These are phyloP conservation scores for Scheffersomyces lignicola DNA, from an alignment of 1,139 yeast genomes.

Conservation along the genomic window DNA sequence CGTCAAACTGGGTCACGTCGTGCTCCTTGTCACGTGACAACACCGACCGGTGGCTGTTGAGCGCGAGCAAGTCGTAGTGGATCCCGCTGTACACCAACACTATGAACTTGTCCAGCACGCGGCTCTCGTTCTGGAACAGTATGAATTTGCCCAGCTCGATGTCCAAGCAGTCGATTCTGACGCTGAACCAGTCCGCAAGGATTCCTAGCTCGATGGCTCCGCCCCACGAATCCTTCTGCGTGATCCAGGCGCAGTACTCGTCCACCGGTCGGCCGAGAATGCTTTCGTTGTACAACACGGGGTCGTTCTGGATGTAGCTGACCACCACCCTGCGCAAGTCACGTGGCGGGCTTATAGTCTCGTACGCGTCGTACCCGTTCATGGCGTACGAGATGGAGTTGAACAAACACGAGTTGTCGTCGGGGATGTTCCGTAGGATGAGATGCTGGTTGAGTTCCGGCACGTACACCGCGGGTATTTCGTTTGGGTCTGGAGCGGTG, in stretches of 20 bases:
- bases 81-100: slow-evolving; percentile 68
- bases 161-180: slow-evolving; percentile 64
- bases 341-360: slow-evolving; percentile 26
- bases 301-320: slow-evolving; percentile 42
- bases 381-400: slow-evolving; percentile 63
- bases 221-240: slow-evolving; percentile 70
- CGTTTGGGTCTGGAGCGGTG: slow-evolving; percentile 12
- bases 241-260: slow-evolving; percentile 65
- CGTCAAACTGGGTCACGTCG: slow-evolving; percentile 41
- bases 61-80: slow-evolving; percentile 69
- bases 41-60: slow-evolving; percentile 29
- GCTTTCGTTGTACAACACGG: slow-evolving; percentile 51
- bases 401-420: slow-evolving; percentile 80
- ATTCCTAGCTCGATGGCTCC: slow-evolving; percentile 82
- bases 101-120: slow-evolving; percentile 36
- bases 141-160: slow-evolving; percentile 65
- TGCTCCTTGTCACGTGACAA: slow-evolving; percentile 17
- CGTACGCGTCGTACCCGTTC: slow-evolving; percentile 24
- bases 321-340: slow-evolving; percentile 52
- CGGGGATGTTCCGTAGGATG: slow-evolving; percentile 63
- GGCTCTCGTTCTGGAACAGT: slow-evolving; percentile 48
- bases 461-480: slow-evolving; percentile 30
- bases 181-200: slow-evolving; percentile 51
- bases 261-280: slow-evolving; percentile 54
- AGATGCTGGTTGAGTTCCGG: slow-evolving; percentile 25